phyloP scores from a whole-genome alignment of 1,284 basidiomycete genomes.

The Irpex lacteus region DNA sequence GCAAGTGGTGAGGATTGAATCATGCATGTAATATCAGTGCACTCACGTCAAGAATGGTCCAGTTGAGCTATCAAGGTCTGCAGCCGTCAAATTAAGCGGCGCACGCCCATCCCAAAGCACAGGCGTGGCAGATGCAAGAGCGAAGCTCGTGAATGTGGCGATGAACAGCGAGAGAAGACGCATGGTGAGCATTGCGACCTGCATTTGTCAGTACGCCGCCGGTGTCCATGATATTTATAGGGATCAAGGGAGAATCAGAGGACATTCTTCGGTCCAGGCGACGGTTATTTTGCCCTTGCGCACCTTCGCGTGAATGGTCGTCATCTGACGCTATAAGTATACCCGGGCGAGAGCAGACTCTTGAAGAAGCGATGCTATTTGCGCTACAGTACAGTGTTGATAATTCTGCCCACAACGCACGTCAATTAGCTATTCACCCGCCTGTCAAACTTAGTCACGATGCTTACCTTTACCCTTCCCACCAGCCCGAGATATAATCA shows the following conservation, averaged over 20 bases:
- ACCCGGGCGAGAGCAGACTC: not conserved
- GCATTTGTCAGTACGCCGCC: not conserved
- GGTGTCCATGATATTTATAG: not conserved
- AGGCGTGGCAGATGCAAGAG: constrained; percentile 27
- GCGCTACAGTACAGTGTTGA: not conserved
- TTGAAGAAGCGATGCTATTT: not conserved
- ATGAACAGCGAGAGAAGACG: not conserved
- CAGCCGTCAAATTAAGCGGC: constrained; percentile 37
- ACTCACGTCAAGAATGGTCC: constrained; percentile 55
- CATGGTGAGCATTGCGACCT: not conserved
- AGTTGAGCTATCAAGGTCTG: constrained; percentile 41
- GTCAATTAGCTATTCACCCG: not conserved
- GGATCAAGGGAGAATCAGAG: constrained; percentile 11
- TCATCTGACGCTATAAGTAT: not conserved
- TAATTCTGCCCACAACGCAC: not conserved
- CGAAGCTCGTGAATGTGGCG: constrained; percentile 7
- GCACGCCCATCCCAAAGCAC: constrained; percentile 57
- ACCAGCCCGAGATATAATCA: constrained; percentile 10
- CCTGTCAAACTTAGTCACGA: not conserved
- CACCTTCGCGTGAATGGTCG: not conserved
- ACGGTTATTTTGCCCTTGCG: not conserved
- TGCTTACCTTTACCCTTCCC: not conserved
- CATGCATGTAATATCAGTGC: not conserved
- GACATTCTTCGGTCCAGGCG: constrained; percentile 13
- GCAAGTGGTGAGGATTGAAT: not conserved